These are phyloP conservation scores for Colletotrichum sp. DNA, from an alignment of 2,329 filamentous ascomycete species.

Conservation along the genomic window DNA sequence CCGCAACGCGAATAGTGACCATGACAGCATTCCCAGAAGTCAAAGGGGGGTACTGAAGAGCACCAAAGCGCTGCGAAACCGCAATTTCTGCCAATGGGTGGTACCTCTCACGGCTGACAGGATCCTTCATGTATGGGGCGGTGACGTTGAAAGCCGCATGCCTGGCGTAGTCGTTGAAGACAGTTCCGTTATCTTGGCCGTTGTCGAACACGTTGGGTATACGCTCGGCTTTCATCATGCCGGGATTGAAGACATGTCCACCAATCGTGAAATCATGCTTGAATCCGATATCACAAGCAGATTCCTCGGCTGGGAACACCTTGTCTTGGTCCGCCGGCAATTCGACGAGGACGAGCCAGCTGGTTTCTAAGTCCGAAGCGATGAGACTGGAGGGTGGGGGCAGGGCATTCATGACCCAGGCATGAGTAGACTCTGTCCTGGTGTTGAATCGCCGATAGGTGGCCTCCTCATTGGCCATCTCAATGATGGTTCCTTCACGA, in stretches of 20 bases:
- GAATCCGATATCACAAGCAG: neutral
- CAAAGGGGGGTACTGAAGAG: neutral
- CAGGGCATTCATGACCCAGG: constrained; percentile 1
- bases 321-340: neutral
- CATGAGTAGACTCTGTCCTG: neutral
- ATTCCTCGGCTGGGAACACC: constrained; percentile 2
- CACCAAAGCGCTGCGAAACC: neutral
- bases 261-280: neutral
- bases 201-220: constrained; percentile 3
- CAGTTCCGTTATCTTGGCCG: neutral
- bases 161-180: neutral
- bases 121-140: constrained; percentile 5
- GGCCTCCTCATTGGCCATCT: constrained; percentile 1
- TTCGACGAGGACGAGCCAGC: constrained; percentile 8
- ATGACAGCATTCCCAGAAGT: neutral
- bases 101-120: neutral
- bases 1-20: neutral
- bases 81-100: neutral
- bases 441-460: neutral
- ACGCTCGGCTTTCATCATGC: neutral
- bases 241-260: neutral
- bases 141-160: constrained; percentile 7
- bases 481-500: neutral
- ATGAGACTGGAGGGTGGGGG: neutral
- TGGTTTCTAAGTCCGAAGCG: constrained; percentile 3